Evolutionary conservation across 768 basidiomycete genomes (phyloP), one percentile per base, ranked within the genome.

Genomic region (Clitopilus hobsonii): DNA sequence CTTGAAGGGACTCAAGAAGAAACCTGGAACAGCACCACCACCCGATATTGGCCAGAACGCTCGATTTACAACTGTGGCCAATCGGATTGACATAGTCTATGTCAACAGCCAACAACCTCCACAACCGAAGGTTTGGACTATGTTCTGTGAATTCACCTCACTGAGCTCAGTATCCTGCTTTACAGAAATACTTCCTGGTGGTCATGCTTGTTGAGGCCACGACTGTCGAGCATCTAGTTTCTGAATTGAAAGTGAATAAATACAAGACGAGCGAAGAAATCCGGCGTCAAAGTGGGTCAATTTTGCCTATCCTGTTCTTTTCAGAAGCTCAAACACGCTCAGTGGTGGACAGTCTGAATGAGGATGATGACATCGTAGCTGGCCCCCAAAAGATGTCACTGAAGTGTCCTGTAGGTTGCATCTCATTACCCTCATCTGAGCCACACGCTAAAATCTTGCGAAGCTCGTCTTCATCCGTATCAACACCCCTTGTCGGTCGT

Each of bases 1-100:
- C 67, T 69, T 94, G 58, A 93, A 93, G 68, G 94, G 94, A 4
- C 72, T 96, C 66, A 97, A 97, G 79, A 97, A 97, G 77, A 94
- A 91, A 62, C 89, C 92, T 25, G 94, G 94, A 2, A 95, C 91
- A 38, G 91, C 93, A 1, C 92, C 94, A n/a, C 94, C 94, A 5
- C 86, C 92, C 1, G 88, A 94, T 66, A 61, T 82, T 28, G 71
- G 72, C 32, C 73, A 75, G 60, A 73, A 74, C 56, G 67, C 75
- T 6, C 71, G 76, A 52, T 58, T 71, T 11, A 72, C 63, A 49
- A 71, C 69, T 7, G 65, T 73, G 41, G 70, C 73, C 29, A 94
- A 92, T 66, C 81, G 84, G 32, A 73, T 94, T 14, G 92, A 94
- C 60, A 90, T 94, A 82, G 83, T 93, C 2, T 94, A 94, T 67